Evolutionary conservation across 306 rosid genomes (phyloP), one percentile per base, ranked within the genome.

Genomic region (Lupinus albus): DNA sequence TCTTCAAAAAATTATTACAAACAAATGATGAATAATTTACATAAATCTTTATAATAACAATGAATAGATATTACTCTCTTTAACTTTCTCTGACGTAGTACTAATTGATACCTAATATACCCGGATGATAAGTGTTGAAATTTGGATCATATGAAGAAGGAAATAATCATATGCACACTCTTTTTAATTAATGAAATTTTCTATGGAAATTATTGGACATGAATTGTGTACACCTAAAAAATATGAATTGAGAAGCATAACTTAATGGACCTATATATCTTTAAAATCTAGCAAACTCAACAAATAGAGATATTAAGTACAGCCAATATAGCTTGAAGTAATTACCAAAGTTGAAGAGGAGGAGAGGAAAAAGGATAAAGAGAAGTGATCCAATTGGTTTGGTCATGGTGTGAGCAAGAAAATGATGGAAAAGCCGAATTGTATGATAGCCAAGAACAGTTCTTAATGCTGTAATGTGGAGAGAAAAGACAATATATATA

Each of bases 311-410:
- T 3, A 54, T 25, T 30, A 12, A 12, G 1, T 66, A 16, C 48
- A 15, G 4, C 33, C 7, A 4, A 11, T 39, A 32, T 3, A 49
- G 8, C 11, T 50, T 35, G 42, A 67, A 36, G 2, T 18, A 39
- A 11, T 45, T 32, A 76, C 87, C 82, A 32, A 62, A 41, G 63
- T 60, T 71, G 76, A 72, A 39, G 35, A 82, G 66, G 8, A 79
- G n/a, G 20, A 79, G 55, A 61, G 42, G 41, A 12, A 73, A 52
- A 50, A 76, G 4, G 62, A 59, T 10, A 38, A 66, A 10, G 35
- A 77, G 13, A 11, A 60, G 58, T 61, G 75, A 63, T 0, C 28
- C 35, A 63, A 10, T 28, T 35, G 74, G 61, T 70, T 70, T 67
- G 54, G 72, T 69, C 87, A 79, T 79, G 46, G 13, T 61, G 36